Percentiles rank a stretch among this genome's conserved stretches.
Conservation (phyloP, 1,284 basidiomycete genomes). For the Dichomitus squalens region DNA sequence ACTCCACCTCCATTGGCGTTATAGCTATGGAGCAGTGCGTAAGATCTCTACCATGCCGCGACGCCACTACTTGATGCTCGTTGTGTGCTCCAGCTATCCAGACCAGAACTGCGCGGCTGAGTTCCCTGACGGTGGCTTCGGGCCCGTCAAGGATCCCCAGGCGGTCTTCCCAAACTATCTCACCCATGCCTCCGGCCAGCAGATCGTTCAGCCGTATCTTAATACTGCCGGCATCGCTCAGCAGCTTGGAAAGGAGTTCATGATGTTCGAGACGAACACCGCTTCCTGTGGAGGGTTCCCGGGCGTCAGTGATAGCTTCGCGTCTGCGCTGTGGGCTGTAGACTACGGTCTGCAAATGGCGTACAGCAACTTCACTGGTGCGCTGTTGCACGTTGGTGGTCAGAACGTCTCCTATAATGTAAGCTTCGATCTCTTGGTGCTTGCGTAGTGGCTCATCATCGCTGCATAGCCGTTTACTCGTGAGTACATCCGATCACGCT, state of each 20-base stretch:
- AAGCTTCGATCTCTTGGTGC: background rate
- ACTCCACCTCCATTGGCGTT: conserved; percentile 36
- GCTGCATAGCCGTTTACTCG: no score
- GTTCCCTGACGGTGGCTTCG: conserved; percentile 28
- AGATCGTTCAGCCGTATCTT: conserved; percentile 51
- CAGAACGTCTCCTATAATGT: conserved; percentile 68
- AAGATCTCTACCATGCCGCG: background rate
- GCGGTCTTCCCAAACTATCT: conserved; percentile 55
- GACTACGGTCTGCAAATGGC: conserved; percentile 44
- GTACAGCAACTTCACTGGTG: conserved; percentile 55
- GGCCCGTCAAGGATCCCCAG: conserved; percentile 46
- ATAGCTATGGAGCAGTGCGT: conserved; percentile 50
- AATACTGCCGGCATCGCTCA: conserved; percentile 48
- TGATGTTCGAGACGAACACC: no score
- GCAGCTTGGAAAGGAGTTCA: conserved; percentile 40
- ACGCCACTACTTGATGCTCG: no score
- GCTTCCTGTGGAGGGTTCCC: conserved; percentile 81
- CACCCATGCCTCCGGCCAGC: conserved; percentile 50
- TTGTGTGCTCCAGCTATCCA: no score
- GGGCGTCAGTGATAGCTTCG: conserved; percentile 66
- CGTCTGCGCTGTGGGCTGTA: conserved; percentile 45
- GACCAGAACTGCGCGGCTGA: conserved; percentile 35
- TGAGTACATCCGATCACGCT: no score
- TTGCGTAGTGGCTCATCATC: background rate
- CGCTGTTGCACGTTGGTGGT: conserved; percentile 64